Evolutionary conservation across 805 yeast species (phyloP).

Genomic region (Hanseniaspora mollemarum): DNA sequence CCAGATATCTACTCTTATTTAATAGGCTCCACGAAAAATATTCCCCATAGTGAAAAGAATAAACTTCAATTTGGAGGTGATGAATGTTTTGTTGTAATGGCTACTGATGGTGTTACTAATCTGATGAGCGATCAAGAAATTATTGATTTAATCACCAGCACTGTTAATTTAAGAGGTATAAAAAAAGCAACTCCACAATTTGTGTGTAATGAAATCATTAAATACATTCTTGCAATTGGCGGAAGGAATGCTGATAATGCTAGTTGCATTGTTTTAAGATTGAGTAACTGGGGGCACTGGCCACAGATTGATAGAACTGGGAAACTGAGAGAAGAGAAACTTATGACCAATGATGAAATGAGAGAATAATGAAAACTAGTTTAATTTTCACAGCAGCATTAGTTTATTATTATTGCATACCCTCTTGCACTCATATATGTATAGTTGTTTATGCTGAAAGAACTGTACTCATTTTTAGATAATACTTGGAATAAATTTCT

Average conservation of each 20-base stretch:
- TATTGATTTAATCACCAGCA: conserved; percentile 70
- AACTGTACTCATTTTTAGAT: too few relatives aligned
- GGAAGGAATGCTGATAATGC: conserved; percentile 77
- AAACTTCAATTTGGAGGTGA: conserved; percentile 56
- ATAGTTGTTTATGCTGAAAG: too few relatives aligned
- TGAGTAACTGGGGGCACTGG: conserved; percentile 94
- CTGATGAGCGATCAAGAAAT: conserved; percentile 79
- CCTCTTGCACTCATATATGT: not conserved
- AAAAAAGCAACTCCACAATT: conserved; percentile 67
- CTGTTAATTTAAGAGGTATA: conserved; percentile 49
- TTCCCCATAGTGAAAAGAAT: conserved; percentile 31
- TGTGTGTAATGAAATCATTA: conserved; percentile 75
- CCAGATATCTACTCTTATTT: conserved; percentile 69
- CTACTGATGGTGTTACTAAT: conserved; percentile 82
- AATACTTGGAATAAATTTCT: too few relatives aligned
- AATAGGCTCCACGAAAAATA: conserved; percentile 46
- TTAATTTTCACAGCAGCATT: not conserved
- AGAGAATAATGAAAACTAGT: conserved; percentile 15
- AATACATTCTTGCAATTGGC: conserved; percentile 73
- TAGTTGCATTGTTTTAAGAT: conserved; percentile 70
- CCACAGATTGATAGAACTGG: conserved; percentile 77
- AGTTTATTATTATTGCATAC: not conserved
- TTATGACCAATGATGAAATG: conserved; percentile 26
- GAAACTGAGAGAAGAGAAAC: conserved; percentile 57
- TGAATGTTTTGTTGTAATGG: conserved; percentile 71